Conservation (phyloP, 108 stramenopile species). For the Licmophora abbreviata region DNA sequence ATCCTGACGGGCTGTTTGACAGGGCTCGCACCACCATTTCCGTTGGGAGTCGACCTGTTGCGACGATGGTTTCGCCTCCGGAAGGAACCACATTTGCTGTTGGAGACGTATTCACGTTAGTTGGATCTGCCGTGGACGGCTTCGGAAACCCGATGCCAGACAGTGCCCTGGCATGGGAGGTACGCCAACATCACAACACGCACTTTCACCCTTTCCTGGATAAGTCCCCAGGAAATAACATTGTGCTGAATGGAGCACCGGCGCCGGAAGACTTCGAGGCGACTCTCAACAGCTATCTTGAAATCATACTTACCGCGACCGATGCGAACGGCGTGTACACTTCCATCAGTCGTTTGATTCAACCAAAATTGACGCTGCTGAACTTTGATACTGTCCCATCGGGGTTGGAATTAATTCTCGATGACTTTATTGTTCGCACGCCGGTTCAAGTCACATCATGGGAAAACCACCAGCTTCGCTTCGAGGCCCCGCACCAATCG, state of each 20-base stretch:
- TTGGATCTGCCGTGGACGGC: conserved; percentile 14
- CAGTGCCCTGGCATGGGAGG: conserved; percentile 18
- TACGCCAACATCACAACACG: conserved; percentile 16
- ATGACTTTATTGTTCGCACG: conserved; percentile 11
- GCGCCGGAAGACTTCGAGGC: conserved; percentile 23
- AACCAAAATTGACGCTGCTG: conserved; percentile 9
- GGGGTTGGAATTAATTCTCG: conserved; percentile 9
- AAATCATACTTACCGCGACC: conserved; percentile 17
- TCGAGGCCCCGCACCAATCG: conserved; percentile 9
- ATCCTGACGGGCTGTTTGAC: conserved; percentile 4
- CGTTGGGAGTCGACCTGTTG: conserved; percentile 11
- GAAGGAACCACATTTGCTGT: conserved; percentile 14
- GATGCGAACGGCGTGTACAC: conserved; percentile 16
- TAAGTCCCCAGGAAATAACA: conserved; percentile 13
- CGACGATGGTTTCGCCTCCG: conserved; percentile 5
- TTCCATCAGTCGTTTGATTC: conserved; percentile 1
- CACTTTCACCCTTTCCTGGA: conserved; percentile 26
- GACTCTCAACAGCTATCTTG: conserved; percentile 17
- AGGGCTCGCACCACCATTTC: not conserved
- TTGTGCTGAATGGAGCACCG: conserved; percentile 15
- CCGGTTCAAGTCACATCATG: conserved; percentile 12
- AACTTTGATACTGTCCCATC: conserved; percentile 14
- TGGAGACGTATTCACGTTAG: conserved; percentile 16
- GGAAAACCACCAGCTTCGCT: conserved; percentile 13
- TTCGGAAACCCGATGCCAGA: conserved; percentile 11